Conservation (phyloP, 108 stramenopile genomes). For the Nannochloropsis oceanica region DNA sequence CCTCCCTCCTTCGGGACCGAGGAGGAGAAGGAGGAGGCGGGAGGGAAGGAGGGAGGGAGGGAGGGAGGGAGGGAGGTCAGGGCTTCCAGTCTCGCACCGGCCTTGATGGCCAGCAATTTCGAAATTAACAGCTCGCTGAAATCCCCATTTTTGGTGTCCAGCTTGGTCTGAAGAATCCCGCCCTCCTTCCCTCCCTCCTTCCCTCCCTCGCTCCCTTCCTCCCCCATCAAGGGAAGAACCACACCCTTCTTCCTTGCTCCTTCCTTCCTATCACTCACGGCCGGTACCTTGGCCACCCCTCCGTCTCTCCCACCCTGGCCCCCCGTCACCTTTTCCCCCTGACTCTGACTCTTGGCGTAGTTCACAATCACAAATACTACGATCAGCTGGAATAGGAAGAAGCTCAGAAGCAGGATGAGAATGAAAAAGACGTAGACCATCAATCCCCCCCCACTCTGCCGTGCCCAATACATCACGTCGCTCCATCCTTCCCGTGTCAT, state of each 20-base stretch:
- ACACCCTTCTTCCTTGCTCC: background rate
- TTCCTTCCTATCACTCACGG: background rate
- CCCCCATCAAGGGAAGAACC: background rate
- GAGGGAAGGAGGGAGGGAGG: background rate
- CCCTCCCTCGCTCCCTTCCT: background rate
- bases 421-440: background rate
- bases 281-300: background rate
- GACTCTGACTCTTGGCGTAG: background rate
- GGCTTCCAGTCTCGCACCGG: too few relatives aligned
- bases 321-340: background rate
- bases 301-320: background rate
- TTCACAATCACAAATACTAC: background rate
- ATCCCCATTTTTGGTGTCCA: too few relatives aligned
- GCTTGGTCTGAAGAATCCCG: too few relatives aligned
- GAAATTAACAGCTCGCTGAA: too few relatives aligned
- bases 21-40: background rate
- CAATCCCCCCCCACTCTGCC: background rate
- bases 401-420: background rate
- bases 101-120: too few relatives aligned
- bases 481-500: background rate
- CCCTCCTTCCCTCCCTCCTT: background rate
- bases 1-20: background rate
- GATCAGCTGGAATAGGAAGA: background rate
- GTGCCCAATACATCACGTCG: background rate
- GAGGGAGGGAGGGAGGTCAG: background rate